A percentile compares a stretch with the other conserved stretches of the same genome.
phyloP scores from a whole-genome alignment of 148 eudicot genomes.

The Hydrangea macrophylla region DNA sequence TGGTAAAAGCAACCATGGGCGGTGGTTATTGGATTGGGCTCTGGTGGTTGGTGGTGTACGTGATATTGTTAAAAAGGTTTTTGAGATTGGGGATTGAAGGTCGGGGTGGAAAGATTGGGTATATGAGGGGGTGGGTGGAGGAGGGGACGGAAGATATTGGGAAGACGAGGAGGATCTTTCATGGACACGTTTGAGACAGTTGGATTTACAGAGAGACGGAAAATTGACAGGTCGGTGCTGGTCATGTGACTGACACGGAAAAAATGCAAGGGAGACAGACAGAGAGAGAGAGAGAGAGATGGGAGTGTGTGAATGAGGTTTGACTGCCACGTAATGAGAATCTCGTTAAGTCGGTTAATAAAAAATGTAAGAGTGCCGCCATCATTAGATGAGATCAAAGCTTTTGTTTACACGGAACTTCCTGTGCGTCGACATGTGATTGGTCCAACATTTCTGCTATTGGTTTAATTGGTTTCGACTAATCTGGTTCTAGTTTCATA shows the following conservation, averaged over 20 bases:
- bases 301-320: not conserved
- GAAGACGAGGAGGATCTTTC: constrained; percentile 5
- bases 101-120: not conserved
- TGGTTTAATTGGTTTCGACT: too few species aligned
- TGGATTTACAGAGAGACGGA: not conserved
- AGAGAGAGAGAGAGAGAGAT: not conserved
- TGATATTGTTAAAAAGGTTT: not conserved
- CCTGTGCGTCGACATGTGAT: too few species aligned
- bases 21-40: not conserved
- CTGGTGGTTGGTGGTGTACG: not conserved
- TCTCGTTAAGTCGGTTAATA: not conserved
- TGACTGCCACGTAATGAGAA: not conserved
- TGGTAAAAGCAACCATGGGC: constrained; percentile 13
- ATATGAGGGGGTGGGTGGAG: not conserved
- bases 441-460: too few species aligned
- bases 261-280: not conserved
- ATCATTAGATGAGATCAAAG: too few species aligned
- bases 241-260: not conserved
- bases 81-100: not conserved
- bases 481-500: too few species aligned
- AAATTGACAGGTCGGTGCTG: constrained; percentile 7
- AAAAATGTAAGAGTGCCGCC: too few species aligned
- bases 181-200: constrained; percentile 19
- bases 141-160: not conserved
- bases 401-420: too few species aligned